Conservation (phyloP, 768 basidiomycete species). For the Pleurotus cornucopiae region DNA sequence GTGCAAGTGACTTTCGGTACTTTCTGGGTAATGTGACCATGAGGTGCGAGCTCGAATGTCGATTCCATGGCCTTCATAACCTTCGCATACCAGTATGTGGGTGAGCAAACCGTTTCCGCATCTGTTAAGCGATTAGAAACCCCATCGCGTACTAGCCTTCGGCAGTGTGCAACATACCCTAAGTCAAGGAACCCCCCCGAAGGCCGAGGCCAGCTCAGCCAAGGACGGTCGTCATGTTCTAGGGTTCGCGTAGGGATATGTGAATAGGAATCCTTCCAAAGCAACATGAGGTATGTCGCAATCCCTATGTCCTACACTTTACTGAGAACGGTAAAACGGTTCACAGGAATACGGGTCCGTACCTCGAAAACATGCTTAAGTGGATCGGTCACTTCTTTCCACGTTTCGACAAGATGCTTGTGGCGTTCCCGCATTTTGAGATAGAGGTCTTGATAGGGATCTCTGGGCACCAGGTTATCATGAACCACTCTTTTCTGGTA, state of each 20-base stretch:
- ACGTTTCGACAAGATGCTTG: slow-evolving; percentile 67
- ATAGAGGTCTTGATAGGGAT: slow-evolving; percentile 87
- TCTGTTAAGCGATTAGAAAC: slow-evolving; percentile 30
- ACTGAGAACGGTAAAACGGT: background rate
- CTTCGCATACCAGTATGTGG: slow-evolving; percentile 80
- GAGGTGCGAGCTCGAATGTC: slow-evolving; percentile 84
- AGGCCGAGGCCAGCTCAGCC: slow-evolving; percentile 76
- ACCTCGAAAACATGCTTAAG: slow-evolving; percentile 90
- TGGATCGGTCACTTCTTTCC: slow-evolving; percentile 83
- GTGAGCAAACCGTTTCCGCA: slow-evolving; percentile 93
- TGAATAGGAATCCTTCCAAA: slow-evolving; percentile 79
- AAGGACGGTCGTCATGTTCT: slow-evolving; percentile 34
- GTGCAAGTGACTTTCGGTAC: slow-evolving; percentile 57
- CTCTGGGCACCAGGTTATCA: slow-evolving; percentile 72
- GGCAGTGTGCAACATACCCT: slow-evolving; percentile 45
- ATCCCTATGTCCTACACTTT: slow-evolving; percentile 84
- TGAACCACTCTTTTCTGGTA: slow-evolving; percentile 87
- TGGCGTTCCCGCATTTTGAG: slow-evolving; percentile 82
- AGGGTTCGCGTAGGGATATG: slow-evolving; percentile 9
- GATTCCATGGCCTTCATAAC: slow-evolving; percentile 80
- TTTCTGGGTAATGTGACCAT: slow-evolving; percentile 72
- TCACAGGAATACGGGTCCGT: slow-evolving; percentile 10
- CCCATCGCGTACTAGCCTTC: background rate
- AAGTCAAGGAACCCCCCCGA: slow-evolving; percentile 86
- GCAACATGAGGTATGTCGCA: slow-evolving; percentile 85